These are phyloP conservation scores for Kalmusia sp. DNA, from an alignment of 2,329 filamentous ascomycete genomes.

Conservation along the genomic window DNA sequence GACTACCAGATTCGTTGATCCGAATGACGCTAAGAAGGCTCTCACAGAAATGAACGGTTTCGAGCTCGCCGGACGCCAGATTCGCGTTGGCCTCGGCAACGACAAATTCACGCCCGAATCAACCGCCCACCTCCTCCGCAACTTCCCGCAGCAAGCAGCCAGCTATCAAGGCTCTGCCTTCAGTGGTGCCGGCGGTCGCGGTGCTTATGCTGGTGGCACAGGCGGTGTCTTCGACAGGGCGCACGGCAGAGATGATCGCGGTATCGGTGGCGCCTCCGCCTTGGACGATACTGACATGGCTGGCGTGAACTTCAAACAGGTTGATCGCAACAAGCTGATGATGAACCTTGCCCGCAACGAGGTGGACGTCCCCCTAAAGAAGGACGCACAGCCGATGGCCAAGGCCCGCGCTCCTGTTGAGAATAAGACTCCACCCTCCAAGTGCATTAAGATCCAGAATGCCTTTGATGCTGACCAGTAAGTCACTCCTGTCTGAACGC, in stretches of 20 bases:
- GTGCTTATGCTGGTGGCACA: slow-evolving; percentile 76
- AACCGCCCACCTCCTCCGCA: slow-evolving; percentile 89
- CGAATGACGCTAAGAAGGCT: slow-evolving; percentile 88
- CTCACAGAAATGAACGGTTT: slow-evolving; percentile 99
- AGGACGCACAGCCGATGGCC: slow-evolving; percentile 49
- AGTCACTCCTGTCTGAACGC: slow-evolving; percentile 48
- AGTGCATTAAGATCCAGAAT: slow-evolving; percentile 92
- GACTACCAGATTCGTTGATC: slow-evolving; percentile 82
- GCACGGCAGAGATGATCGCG: slow-evolving; percentile 87
- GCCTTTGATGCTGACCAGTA: slow-evolving; percentile 95
- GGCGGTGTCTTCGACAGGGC: slow-evolving; percentile 85
- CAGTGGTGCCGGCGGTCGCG: slow-evolving; percentile 87
- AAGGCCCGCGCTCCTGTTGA: slow-evolving; percentile 83
- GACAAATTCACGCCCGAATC: slow-evolving; percentile 99
- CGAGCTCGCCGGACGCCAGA: slow-evolving; percentile 94
- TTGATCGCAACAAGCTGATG: slow-evolving; percentile 98
- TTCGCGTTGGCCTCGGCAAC: slow-evolving; percentile 98
- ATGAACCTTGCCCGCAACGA: slow-evolving; percentile 84
- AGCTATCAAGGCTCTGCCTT: slow-evolving; percentile 89
- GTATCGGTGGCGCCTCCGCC: slow-evolving; percentile 86
- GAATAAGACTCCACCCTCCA: slow-evolving; percentile 82
- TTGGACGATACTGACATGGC: slow-evolving; percentile 97
- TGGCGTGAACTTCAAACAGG: slow-evolving; percentile 99
- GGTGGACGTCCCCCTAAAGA: slow-evolving; percentile 74
- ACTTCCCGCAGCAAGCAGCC: slow-evolving; percentile 72